phyloP scores from a whole-genome alignment of 441 rosid species.

The Geranium incanum region DNA sequence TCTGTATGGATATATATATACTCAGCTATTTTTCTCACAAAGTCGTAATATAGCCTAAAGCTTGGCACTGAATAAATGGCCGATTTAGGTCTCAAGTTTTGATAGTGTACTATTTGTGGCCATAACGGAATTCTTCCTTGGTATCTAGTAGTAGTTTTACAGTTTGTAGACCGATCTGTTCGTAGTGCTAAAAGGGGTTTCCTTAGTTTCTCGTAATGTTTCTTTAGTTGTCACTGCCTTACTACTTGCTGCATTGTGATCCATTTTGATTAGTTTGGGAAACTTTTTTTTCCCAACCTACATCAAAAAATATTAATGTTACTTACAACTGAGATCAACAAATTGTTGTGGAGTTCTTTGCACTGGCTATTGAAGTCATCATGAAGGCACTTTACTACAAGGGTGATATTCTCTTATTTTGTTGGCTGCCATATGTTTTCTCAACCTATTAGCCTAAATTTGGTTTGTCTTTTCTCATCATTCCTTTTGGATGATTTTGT shows the following conservation, averaged over 20 bases:
- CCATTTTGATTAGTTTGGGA: neutral
- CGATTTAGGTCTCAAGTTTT: neutral
- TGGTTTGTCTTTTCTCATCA: neutral
- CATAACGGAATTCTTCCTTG: neutral
- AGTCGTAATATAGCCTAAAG: neutral
- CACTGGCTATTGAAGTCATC: neutral
- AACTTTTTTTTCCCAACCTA: neutral
- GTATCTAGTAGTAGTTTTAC: neutral
- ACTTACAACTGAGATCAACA: neutral
- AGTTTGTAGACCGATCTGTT: neutral
- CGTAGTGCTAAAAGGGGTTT: neutral
- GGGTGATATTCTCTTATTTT: neutral
- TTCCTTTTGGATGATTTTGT: neutral
- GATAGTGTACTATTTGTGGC: neutral
- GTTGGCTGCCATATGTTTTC: conserved; percentile 3
- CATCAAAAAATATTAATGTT: neutral
- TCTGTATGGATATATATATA: neutral
- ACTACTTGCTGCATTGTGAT: neutral
- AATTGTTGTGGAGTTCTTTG: neutral
- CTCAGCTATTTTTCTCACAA: neutral
- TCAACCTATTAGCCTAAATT: neutral
- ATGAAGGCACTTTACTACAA: neutral
- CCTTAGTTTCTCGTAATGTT: neutral
- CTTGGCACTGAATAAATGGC: neutral
- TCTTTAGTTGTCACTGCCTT: neutral